phyloP scores from a whole-genome alignment of 1,284 basidiomycete species.

The Hypsizygus ulmarius region DNA sequence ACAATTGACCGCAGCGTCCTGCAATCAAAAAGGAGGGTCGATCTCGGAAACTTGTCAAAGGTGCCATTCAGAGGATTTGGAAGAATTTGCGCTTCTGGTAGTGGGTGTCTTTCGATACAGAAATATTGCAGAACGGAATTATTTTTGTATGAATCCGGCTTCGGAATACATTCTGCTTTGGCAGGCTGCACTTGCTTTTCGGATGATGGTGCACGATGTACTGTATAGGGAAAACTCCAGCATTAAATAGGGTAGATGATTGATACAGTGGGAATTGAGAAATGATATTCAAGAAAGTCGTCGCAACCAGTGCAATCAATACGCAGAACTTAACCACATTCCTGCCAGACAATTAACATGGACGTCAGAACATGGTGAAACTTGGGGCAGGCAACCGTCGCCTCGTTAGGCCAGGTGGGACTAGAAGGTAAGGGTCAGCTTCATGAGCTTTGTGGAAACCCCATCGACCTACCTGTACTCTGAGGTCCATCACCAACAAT shows the following conservation, averaged over 20 bases:
- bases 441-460: too few relatives aligned
- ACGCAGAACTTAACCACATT: too few relatives aligned
- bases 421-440: not conserved
- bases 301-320: not conserved
- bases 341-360: too few relatives aligned
- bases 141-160: not conserved
- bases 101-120: not conserved
- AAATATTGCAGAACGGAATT: too few relatives aligned
- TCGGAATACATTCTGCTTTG: too few relatives aligned
- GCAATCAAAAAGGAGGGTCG: not conserved
- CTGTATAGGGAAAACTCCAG: not conserved
- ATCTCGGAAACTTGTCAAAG: not conserved
- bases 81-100: conserved; percentile 4
- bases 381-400: conserved; percentile 15
- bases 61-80: not conserved
- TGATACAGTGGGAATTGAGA: not conserved
- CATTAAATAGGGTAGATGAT: not conserved
- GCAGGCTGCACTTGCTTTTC: not conserved
- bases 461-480: too few relatives aligned
- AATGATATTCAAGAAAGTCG: not conserved
- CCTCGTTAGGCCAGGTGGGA: conserved; percentile 8
- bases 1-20: not conserved
- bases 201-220: not conserved
- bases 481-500: too few relatives aligned
- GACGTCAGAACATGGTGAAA: conserved; percentile 13